Base-by-base conservation (phyloP, 345 rosid genomes). In the Pugionium dolabratum region DNA sequence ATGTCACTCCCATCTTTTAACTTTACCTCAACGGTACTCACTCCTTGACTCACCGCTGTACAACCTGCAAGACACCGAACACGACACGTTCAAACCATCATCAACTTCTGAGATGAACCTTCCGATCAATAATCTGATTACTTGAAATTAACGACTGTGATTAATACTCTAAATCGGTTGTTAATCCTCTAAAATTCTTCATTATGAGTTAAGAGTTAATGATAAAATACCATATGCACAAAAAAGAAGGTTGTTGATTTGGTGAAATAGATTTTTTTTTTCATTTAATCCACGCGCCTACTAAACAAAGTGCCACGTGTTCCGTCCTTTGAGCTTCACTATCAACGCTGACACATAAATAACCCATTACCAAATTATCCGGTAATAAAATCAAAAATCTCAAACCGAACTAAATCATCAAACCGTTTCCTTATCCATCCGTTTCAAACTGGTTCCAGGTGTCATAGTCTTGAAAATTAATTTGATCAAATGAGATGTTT, bases 11-110 rank as follows among this genome's bases (percentile, higher is more conserved):
- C 18, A 18, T 18, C 18, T 18, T 18, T 18, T 9, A 9, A 7
- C 57, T 9, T 30, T 5, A 3, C 59, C n/a, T n/a, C 25, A 71
- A 42, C 72, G 84, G 43, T 82, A 96, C 84, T 86, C 81, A 85
- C 87, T 93, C 82, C 86, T 84, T 0, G 94, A 83, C 57, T 88
- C 96, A 39, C 85, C 90, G 39, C 97, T 90, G 90, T 93, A 93
- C 35, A 93, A 83, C 98, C 98, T 93, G 83, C 44, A 7, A 47
- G 36, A n/a, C 58, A 59, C 18, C 18, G 18, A 18, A 18, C 18
- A 18, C 18, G 18, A 18, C 18, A 18, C 18, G 18, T 18, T 18
- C 18, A 18, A 18, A 18, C 18, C 18, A 18, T 18, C 18, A 18
- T 53, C 27, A 34, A 64, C 34, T 48, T 36, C 34, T 62, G 28